Conservation (phyloP, 192 early-diverging fungal genomes). For the Coemansia sp. region DNA sequence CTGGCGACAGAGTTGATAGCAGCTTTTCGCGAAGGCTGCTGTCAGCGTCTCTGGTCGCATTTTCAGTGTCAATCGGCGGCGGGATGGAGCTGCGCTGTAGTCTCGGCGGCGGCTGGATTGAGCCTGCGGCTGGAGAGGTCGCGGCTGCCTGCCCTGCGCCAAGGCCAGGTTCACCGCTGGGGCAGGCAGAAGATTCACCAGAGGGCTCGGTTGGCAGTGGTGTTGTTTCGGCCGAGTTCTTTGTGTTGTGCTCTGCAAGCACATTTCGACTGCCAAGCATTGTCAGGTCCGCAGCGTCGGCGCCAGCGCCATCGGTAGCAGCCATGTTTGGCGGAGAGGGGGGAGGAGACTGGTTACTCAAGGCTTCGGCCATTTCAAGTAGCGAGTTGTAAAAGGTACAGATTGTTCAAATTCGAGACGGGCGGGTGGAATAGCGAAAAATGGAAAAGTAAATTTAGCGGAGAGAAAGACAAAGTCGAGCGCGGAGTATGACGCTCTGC, state of each 20-base stretch:
- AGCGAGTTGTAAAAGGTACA: background rate
- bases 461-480: no score
- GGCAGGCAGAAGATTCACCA: constrained; percentile 7
- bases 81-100: constrained; percentile 53
- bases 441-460: no score
- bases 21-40: constrained; percentile 22
- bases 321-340: background rate
- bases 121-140: constrained; percentile 17
- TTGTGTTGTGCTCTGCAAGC: background rate
- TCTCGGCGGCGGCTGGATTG: constrained; percentile 40
- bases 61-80: constrained; percentile 52
- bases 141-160: constrained; percentile 9
- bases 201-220: background rate
- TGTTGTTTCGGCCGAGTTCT: background rate
- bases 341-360: background rate
- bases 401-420: no score
- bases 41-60: constrained; percentile 35
- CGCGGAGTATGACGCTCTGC: no score
- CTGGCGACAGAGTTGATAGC: constrained; percentile 29
- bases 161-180: constrained; percentile 10
- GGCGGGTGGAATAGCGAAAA: no score
- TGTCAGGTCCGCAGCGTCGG: background rate
- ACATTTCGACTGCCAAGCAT: background rate
- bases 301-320: background rate
- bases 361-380: constrained; percentile 1